Evolutionary conservation across 768 basidiomycete genomes (phyloP).

Genomic region (Lactarius indigo): DNA sequence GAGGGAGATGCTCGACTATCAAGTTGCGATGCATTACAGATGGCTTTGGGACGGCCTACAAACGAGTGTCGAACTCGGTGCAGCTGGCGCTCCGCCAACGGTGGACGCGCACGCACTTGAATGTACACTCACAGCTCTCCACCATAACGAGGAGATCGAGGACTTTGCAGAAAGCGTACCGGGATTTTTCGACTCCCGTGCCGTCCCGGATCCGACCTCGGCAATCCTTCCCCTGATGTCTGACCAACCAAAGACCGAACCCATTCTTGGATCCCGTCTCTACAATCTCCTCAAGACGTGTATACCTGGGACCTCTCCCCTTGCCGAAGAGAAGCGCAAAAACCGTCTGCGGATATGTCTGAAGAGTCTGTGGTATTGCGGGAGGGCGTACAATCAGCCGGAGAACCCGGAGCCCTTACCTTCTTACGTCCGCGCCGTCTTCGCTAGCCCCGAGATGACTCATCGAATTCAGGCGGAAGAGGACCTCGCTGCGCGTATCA

Average conservation of each 20-base stretch:
- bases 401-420: too few relatives aligned
- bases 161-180: background rate
- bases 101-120: background rate
- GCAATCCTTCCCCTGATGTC: slow-evolving; percentile 6
- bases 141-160: background rate
- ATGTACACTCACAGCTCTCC: background rate
- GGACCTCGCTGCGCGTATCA: too few relatives aligned
- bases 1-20: background rate
- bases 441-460: too few relatives aligned
- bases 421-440: too few relatives aligned
- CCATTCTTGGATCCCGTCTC: background rate
- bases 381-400: too few relatives aligned
- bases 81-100: background rate
- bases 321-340: background rate
- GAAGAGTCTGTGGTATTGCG: too few relatives aligned
- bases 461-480: too few relatives aligned
- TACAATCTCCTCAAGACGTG: background rate
- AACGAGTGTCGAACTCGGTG: background rate
- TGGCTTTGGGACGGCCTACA: background rate
- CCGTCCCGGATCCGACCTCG: background rate
- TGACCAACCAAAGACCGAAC: background rate
- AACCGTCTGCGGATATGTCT: background rate
- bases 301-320: background rate
- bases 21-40: background rate
- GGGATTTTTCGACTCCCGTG: background rate